These are phyloP conservation scores for Fusarium papillatum DNA, from an alignment of 2,329 filamentous ascomycete species.

Conservation along the genomic window DNA sequence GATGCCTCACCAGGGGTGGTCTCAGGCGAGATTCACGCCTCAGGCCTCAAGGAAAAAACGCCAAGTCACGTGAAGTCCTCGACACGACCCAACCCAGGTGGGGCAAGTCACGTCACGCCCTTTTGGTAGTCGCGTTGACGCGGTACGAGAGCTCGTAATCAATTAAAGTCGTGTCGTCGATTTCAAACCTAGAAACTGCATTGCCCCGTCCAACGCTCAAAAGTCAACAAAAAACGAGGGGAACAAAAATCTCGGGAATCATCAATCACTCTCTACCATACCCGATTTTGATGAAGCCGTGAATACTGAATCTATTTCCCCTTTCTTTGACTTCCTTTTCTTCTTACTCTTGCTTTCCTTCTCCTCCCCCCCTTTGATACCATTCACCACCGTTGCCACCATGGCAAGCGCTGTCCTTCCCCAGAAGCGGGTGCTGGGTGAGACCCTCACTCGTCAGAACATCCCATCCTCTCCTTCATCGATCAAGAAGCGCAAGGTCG, in stretches of 20 bases:
- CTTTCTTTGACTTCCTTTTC: constrained; percentile 4
- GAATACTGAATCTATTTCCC: neutral
- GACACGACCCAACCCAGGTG: constrained; percentile 29
- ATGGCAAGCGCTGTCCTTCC: constrained; percentile 69
- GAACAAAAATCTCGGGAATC: neutral
- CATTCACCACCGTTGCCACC: constrained; percentile 33
- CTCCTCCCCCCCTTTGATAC: constrained; percentile 9
- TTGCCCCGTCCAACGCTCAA: constrained; percentile 25
- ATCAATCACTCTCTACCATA: constrained; percentile 10
- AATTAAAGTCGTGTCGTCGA: constrained; percentile 47
- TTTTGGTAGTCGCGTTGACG: constrained; percentile 48
- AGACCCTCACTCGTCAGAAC: constrained; percentile 75
- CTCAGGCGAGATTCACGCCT: neutral
- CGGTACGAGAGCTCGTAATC: constrained; percentile 23
- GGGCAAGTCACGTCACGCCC: constrained; percentile 53
- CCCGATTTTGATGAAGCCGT: constrained; percentile 29
- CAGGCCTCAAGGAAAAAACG: constrained; percentile 15
- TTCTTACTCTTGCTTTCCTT: constrained; percentile 5
- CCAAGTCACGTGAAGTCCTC: constrained; percentile 47
- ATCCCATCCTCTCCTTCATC: constrained; percentile 68
- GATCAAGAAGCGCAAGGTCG: constrained; percentile 88
- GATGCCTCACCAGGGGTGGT: neutral
- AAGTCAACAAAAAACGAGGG: constrained; percentile 29
- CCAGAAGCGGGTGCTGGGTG: constrained; percentile 81
- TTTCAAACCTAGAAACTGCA: constrained; percentile 31